Percentiles rank a stretch among this genome's conserved stretches.
Evolutionary conservation across 768 basidiomycete species (phyloP).

Genomic region (Chalciporus piperatus): DNA sequence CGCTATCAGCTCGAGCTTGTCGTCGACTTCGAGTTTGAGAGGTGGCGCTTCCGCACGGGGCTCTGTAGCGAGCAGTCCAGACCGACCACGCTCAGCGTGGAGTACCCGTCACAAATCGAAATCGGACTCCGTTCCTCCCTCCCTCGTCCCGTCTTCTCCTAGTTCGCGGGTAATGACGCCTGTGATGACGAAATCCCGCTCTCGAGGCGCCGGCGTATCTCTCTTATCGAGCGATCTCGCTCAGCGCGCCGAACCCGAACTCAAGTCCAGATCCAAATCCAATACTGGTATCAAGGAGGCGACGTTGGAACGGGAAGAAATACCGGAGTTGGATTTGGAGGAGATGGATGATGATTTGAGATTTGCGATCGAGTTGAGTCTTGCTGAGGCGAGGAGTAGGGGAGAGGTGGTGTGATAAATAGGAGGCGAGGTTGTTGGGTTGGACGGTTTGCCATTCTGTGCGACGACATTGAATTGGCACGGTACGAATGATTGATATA

Average conservation of each 20-base stretch:
- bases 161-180: constrained; percentile 10
- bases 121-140: constrained; percentile 2
- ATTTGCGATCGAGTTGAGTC: constrained; percentile 66
- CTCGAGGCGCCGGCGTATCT: constrained; percentile 6
- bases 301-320: not conserved
- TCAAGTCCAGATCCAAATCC: not conserved
- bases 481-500: no score
- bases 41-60: constrained; percentile 13
- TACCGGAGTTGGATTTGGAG: constrained; percentile 15
- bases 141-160: constrained; percentile 17
- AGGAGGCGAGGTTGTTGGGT: no score
- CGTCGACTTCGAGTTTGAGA: constrained; percentile 22
- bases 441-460: no score
- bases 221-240: constrained; percentile 15
- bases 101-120: constrained; percentile 30
- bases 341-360: constrained; percentile 63
- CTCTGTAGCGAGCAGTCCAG: constrained; percentile 13
- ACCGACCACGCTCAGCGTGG: constrained; percentile 36
- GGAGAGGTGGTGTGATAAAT: constrained; percentile 8
- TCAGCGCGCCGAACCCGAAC: not conserved
- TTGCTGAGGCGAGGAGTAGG: constrained; percentile 45
- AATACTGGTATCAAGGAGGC: not conserved
- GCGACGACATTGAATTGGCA: no score
- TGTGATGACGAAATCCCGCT: not conserved
- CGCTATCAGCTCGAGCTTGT: constrained; percentile 30